Evolutionary conservation across 2,329 filamentous ascomycete species (phyloP).

Genomic region (Hypoxylon sp.): DNA sequence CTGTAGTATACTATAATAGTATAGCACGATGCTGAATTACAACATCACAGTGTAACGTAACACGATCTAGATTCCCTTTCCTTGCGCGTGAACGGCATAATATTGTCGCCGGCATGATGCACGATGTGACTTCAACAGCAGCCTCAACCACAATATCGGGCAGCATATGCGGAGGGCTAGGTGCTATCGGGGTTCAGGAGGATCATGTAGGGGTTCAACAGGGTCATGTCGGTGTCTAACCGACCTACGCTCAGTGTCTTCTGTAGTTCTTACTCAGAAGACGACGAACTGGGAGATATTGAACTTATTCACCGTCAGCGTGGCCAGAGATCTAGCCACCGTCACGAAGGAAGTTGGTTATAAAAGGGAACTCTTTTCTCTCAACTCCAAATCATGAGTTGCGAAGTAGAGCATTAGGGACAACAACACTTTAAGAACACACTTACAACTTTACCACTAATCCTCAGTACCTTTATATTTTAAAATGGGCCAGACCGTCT

Average conservation of each 20-base stretch:
- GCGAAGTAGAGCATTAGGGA: background rate
- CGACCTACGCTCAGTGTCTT: background rate
- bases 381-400: background rate
- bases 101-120: background rate
- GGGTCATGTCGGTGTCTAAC: background rate
- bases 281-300: background rate
- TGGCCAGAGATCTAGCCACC: background rate
- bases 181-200: background rate
- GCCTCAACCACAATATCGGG: background rate
- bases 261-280: background rate
- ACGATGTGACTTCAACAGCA: background rate
- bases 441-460: background rate
- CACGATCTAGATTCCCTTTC: background rate
- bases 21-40: background rate
- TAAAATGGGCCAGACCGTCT: constrained; percentile 5
- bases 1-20: background rate
- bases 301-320: background rate
- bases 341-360: background rate
- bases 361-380: background rate
- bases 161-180: background rate
- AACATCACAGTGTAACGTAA: background rate
- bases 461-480: background rate
- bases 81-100: background rate
- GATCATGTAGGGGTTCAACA: background rate
- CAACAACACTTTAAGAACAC: background rate